Percentiles rank a stretch among this genome's conserved stretches.
phyloP scores from a whole-genome alignment of 305 asterid species.

The Solanum hybrid region DNA sequence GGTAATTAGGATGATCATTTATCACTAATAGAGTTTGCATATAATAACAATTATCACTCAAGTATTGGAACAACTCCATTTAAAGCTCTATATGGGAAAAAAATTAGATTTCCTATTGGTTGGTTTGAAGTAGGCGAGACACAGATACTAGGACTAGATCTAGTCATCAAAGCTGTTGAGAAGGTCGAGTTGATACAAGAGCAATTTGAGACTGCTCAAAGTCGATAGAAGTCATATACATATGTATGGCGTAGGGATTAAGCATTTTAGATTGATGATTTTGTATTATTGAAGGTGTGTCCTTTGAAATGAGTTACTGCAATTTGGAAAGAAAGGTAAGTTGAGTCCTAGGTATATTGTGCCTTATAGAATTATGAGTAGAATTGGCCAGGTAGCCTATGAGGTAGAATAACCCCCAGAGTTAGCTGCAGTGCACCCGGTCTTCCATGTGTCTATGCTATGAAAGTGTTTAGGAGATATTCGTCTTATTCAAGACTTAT shows the following conservation, averaged over 20 bases:
- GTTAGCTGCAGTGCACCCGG: not conserved
- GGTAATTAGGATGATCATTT: not conserved
- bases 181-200: not conserved
- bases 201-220: not conserved
- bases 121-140: not conserved
- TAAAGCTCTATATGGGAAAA: not conserved
- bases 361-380: not conserved
- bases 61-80: not conserved
- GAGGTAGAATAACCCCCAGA: not conserved
- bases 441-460: not conserved
- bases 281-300: too few relatives aligned
- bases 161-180: not conserved
- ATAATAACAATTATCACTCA: not conserved
- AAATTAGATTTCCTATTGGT: not conserved
- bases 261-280: not conserved
- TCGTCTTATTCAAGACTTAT: not conserved
- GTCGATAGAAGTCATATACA: not conserved
- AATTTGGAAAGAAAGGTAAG: not conserved
- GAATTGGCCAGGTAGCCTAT: not conserved
- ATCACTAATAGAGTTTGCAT: not conserved
- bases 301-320: not conserved
- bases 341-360: not conserved
- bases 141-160: not conserved
- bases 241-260: not conserved
- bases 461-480: not conserved